These are phyloP conservation scores for Saussurea involucrata DNA, from an alignment of 129 eudicot species.

Conservation along the genomic window DNA sequence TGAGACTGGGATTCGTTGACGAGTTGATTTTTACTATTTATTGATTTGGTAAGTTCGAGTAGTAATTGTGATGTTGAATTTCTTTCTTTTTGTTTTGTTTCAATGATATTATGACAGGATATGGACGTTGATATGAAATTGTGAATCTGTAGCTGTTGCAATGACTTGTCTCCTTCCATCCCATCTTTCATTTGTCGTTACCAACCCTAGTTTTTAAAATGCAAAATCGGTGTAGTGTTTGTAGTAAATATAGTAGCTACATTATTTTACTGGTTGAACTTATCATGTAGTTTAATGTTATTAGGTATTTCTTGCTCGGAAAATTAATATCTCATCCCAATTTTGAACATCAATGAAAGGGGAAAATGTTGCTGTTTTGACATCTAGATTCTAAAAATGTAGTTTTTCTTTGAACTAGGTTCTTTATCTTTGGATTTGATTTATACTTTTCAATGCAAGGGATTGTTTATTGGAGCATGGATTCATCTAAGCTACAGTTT, in stretches of 20 bases:
- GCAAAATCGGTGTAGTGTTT: neutral
- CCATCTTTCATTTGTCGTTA: constrained; percentile 19
- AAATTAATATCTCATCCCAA: neutral
- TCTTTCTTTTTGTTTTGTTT: neutral
- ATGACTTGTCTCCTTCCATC: neutral
- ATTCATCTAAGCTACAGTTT: constrained; percentile 13
- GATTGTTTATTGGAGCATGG: neutral
- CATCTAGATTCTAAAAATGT: neutral
- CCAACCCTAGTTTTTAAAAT: constrained; percentile 15
- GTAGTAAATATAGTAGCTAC: neutral
- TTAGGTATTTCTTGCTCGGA: neutral
- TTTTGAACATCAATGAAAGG: neutral
- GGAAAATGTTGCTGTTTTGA: neutral
- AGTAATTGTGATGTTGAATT: neutral
- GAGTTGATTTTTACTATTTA: neutral
- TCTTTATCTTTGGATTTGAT: neutral
- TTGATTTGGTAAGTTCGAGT: constrained; percentile 16
- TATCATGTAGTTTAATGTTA: neutral
- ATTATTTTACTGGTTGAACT: neutral
- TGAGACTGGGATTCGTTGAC: constrained; percentile 1
- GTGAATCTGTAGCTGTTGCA: constrained; percentile 12
- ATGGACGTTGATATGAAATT: neutral
- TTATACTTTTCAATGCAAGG: neutral
- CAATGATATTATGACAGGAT: neutral
- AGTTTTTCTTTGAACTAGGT: neutral